A percentile compares a stretch with the other conserved stretches of the same genome.
phyloP scores from a whole-genome alignment of 2,329 filamentous ascomycete species.

The Tolypocladium cylindrosporum region DNA sequence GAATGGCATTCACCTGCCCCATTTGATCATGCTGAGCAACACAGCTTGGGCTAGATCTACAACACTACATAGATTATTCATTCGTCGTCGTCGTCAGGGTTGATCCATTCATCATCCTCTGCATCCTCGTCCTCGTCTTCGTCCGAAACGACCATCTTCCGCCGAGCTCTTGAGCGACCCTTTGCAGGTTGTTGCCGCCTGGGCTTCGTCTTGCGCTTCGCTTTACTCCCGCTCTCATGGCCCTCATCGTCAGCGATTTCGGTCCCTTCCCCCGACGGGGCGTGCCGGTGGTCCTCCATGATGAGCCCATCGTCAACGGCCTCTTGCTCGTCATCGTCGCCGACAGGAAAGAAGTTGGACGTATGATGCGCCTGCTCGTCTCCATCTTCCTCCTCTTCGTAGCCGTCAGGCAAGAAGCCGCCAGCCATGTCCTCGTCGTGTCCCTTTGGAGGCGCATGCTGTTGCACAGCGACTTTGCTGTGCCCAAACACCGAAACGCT shows the following conservation, averaged over 20 bases:
- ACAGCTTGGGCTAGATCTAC: too few species aligned
- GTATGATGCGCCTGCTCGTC: conserved; percentile 18
- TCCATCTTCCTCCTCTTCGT: conserved; percentile 35
- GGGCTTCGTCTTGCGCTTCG: not conserved
- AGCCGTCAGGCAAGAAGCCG: conserved; percentile 50
- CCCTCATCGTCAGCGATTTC: not conserved
- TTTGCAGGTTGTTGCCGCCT: not conserved
- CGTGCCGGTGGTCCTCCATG: conserved; percentile 18
- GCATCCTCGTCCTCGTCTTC: conserved; percentile 2
- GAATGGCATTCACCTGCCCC: not conserved
- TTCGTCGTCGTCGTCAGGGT: not conserved
- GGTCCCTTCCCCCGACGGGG: not conserved
- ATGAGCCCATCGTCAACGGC: conserved; percentile 20
- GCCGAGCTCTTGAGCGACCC: not conserved
- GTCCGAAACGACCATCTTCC: not conserved
- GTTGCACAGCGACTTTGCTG: conserved; percentile 16
- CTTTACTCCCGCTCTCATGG: not conserved
- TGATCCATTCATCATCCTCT: conserved; percentile 4
- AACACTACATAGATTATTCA: not conserved
- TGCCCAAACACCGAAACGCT: conserved; percentile 45
- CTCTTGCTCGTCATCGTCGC: conserved; percentile 31
- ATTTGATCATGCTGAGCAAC: not conserved
- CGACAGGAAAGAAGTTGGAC: conserved; percentile 38
- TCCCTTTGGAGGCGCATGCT: conserved; percentile 11
- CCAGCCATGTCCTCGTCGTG: conserved; percentile 45